These are phyloP conservation scores for Erodium moschatum DNA, from an alignment of 441 rosid genomes.

Conservation along the genomic window DNA sequence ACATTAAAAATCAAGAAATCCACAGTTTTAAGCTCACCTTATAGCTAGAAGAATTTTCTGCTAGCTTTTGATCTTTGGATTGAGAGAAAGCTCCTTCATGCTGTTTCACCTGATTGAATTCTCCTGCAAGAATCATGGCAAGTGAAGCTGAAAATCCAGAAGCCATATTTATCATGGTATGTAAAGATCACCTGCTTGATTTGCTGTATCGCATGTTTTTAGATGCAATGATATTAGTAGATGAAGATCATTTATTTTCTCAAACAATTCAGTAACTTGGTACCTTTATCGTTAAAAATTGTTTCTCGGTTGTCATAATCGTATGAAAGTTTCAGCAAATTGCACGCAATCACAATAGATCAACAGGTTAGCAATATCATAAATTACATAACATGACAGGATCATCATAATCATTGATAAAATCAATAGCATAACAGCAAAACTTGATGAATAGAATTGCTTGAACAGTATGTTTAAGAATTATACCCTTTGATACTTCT, in stretches of 20 bases:
- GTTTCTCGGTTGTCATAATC: conserved; percentile 8
- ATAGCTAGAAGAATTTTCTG: conserved; percentile 20
- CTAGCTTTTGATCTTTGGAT: conserved; percentile 18
- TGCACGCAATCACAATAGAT: not conserved
- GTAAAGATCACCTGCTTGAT: conserved; percentile 12
- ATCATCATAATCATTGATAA: not conserved
- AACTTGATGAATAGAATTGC: not conserved
- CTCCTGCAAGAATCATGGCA: conserved; percentile 43
- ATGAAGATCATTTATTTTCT: not conserved
- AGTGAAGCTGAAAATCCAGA: conserved; percentile 43
- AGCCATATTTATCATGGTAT: conserved; percentile 36
- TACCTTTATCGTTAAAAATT: not conserved
- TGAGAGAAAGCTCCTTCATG: conserved; percentile 12
- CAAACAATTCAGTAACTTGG: not conserved
- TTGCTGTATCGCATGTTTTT: conserved; percentile 13
- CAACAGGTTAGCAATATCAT: conserved; percentile 13
- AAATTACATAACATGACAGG: conserved; percentile 10
- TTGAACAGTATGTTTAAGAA: not conserved
- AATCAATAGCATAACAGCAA: not conserved
- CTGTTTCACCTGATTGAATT: conserved; percentile 11
- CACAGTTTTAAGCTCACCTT: conserved; percentile 14
- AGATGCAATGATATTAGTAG: not conserved
- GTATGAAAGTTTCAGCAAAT: not conserved
- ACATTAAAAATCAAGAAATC: conserved; percentile 27
- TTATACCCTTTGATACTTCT: not conserved